These are phyloP conservation scores for Cajanus cajan DNA, from an alignment of 306 rosid genomes.

Conservation along the genomic window DNA sequence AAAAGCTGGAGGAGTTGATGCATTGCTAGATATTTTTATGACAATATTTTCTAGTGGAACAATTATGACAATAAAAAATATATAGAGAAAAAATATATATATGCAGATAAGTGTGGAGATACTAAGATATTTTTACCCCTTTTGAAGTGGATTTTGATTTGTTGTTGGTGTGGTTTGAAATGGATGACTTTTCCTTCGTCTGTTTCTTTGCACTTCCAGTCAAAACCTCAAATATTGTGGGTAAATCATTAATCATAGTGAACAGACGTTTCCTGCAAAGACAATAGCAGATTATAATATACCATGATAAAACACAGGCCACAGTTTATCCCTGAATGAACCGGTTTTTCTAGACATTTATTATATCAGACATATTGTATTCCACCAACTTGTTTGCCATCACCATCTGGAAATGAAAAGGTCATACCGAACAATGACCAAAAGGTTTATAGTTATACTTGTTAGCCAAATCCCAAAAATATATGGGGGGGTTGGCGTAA, in stretches of 20 bases:
- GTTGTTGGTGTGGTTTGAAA: conserved; percentile 54
- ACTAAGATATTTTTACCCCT: conserved; percentile 48
- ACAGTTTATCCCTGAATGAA: neutral
- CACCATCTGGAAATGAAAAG: too few relatives aligned
- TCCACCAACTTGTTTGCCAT: too few relatives aligned
- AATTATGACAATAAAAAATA: neutral
- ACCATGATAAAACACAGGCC: too few relatives aligned
- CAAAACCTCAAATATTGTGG: conserved; percentile 63
- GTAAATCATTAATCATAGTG: conserved; percentile 65
- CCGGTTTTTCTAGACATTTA: neutral
- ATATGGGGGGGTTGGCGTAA: neutral
- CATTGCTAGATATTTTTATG: too few relatives aligned
- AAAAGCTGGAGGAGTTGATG: too few relatives aligned
- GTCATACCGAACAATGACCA: too few relatives aligned
- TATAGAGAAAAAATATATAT: neutral
- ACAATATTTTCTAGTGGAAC: neutral
- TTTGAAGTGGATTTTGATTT: conserved; percentile 62
- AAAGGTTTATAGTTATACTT: too few relatives aligned
- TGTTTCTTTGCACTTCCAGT: conserved; percentile 50
- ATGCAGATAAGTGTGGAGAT: neutral
- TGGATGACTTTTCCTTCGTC: conserved; percentile 56
- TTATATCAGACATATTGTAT: too few relatives aligned
- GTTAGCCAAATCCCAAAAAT: too few relatives aligned
- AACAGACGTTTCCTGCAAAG: conserved; percentile 58
- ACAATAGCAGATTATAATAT: too few relatives aligned